These are phyloP conservation scores for Dendrostoma leiphaemia DNA, from an alignment of 2,329 filamentous ascomycete genomes.

Conservation along the genomic window DNA sequence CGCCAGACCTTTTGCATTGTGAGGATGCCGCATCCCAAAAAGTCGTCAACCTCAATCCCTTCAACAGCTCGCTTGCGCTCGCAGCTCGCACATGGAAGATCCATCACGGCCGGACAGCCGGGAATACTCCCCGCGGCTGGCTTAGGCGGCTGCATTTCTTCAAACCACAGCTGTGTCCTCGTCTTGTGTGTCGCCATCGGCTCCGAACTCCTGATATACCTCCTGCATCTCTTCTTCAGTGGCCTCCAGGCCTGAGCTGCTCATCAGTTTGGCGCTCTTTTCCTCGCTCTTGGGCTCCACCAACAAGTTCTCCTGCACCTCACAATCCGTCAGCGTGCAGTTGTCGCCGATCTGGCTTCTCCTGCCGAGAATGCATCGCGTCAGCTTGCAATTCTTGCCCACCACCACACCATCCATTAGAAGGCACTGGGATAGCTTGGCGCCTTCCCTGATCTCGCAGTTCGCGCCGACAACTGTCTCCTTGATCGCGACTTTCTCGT, in stretches of 20 bases:
- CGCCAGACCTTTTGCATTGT: neutral
- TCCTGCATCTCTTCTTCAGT: slow-evolving; percentile 61
- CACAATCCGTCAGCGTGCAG: slow-evolving; percentile 79
- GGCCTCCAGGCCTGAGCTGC: slow-evolving; percentile 63
- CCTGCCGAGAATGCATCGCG: slow-evolving; percentile 82
- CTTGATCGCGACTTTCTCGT: slow-evolving; percentile 89
- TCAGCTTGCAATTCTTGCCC: slow-evolving; percentile 80
- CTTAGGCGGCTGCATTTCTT: neutral
- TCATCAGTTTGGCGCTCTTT: slow-evolving; percentile 67
- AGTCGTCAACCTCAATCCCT: neutral
- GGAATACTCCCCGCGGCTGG: neutral
- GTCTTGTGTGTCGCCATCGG: slow-evolving; percentile 3
- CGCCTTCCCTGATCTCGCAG: slow-evolving; percentile 83
- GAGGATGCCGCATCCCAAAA: neutral
- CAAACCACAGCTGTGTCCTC: slow-evolving; percentile 8
- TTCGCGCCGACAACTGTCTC: slow-evolving; percentile 85
- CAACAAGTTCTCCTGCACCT: slow-evolving; percentile 86
- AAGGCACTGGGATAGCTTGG: slow-evolving; percentile 80
- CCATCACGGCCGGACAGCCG: neutral
- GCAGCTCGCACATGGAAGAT: neutral
- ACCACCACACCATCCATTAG: slow-evolving; percentile 91
- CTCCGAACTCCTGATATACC: slow-evolving; percentile 38
- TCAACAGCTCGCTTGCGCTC: neutral
- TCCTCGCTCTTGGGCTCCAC: slow-evolving; percentile 75
- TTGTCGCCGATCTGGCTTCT: slow-evolving; percentile 81